Conservation (phyloP, 2,329 filamentous ascomycete species). For the Chalaropsis thielavioides region DNA sequence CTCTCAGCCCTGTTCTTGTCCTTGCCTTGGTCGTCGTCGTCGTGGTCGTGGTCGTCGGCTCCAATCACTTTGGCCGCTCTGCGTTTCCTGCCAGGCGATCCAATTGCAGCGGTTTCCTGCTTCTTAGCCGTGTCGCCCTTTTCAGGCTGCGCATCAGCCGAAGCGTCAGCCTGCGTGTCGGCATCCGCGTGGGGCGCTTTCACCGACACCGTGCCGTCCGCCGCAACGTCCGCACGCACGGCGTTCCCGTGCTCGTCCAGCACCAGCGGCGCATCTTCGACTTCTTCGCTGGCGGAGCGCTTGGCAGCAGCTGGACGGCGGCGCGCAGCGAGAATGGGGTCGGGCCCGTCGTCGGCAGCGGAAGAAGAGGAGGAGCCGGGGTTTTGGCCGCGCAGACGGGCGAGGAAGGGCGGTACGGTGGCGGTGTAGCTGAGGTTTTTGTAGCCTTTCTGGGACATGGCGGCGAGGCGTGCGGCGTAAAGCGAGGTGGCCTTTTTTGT, state of each 20-base stretch:
- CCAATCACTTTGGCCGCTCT: constrained; percentile 40
- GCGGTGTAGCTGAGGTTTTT: constrained; percentile 56
- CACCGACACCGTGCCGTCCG: constrained; percentile 28
- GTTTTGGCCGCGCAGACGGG: constrained; percentile 39
- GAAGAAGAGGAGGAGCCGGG: constrained; percentile 29
- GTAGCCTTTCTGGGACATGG: constrained; percentile 45
- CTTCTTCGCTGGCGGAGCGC: constrained; percentile 50
- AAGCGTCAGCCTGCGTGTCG: neutral
- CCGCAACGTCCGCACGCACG: constrained; percentile 34
- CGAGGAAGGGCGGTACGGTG: constrained; percentile 46
- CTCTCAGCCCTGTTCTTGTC: constrained; percentile 10
- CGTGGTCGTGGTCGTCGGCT: constrained; percentile 21
- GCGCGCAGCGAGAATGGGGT: constrained; percentile 36
- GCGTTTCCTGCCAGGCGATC: constrained; percentile 35
- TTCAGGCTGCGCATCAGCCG: constrained; percentile 18
- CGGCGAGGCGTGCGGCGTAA: constrained; percentile 18
- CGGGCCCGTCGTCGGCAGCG: constrained; percentile 33
- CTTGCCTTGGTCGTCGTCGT: constrained; percentile 14
- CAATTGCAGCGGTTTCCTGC: constrained; percentile 29
- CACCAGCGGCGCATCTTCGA: constrained; percentile 62
- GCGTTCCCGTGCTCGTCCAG: constrained; percentile 60
- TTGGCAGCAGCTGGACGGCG: constrained; percentile 35
- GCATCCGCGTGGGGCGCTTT: constrained; percentile 11
- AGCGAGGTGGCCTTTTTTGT: constrained; percentile 12
- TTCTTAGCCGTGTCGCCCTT: constrained; percentile 23